Conservation (phyloP, 768 basidiomycete genomes). For the Rhodosporidiobolus odoratus region DNA sequence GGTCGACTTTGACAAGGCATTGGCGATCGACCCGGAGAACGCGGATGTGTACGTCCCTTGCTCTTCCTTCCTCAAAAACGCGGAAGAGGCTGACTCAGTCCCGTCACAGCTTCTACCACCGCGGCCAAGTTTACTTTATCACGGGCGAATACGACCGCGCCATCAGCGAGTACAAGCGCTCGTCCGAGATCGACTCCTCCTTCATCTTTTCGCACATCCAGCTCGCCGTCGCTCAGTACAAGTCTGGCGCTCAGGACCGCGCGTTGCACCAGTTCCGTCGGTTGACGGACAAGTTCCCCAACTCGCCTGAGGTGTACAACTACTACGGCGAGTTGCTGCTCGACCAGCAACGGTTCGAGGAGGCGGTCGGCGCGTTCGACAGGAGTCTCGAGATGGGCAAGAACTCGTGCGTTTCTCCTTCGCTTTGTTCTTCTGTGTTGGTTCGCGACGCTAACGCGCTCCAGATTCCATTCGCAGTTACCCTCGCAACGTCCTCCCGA, state of each 20-base stretch:
- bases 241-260: constrained; percentile 66
- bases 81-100: not conserved
- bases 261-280: constrained; percentile 86
- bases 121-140: constrained; percentile 96
- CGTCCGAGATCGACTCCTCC: constrained; percentile 71
- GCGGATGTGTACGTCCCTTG: constrained; percentile 61
- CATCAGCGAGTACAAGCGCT: constrained; percentile 83
- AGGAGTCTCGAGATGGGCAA: constrained; percentile 82
- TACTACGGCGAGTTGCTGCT: constrained; percentile 84
- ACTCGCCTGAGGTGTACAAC: constrained; percentile 41
- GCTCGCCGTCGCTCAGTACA: constrained; percentile 94
- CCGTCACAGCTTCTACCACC: constrained; percentile 70
- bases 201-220: constrained; percentile 99
- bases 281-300: constrained; percentile 72
- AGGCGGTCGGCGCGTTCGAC: constrained; percentile 83
- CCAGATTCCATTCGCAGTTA: constrained; percentile 28
- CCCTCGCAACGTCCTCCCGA: constrained; percentile 70
- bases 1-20: constrained; percentile 83
- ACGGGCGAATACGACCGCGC: constrained; percentile 82
- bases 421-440: not conserved
- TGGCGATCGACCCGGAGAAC: constrained; percentile 71
- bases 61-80: not conserved
- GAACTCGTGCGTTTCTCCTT: constrained; percentile 52
- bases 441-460: not conserved
- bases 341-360: constrained; percentile 80